Conservation (phyloP, 116 monocot genomes). For the Trichopus zeylanicus region DNA sequence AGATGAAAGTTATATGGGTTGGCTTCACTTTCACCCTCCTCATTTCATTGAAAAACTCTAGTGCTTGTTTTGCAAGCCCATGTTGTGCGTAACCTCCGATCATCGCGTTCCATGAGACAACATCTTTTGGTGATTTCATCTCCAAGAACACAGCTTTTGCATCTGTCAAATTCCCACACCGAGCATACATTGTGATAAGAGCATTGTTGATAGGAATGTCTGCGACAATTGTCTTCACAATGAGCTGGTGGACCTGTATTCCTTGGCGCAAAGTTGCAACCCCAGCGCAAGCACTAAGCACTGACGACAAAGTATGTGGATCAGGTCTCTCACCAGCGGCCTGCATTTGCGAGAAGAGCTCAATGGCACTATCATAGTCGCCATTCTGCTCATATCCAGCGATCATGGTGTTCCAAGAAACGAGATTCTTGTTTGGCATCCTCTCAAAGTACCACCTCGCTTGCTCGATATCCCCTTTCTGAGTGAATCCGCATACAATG, state of each 20-base stretch:
- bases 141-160: conserved; percentile 32
- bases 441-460: conserved; percentile 33
- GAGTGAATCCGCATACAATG: conserved; percentile 46
- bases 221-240: conserved; percentile 24
- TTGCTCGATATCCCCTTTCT: conserved; percentile 25
- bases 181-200: conserved; percentile 58
- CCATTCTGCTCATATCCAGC: conserved; percentile 50
- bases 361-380: conserved; percentile 35
- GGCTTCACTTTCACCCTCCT: conserved; percentile 30
- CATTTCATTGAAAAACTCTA: conserved; percentile 34
- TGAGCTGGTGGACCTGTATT: conserved; percentile 40
- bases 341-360: conserved; percentile 37
- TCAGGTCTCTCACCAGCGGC: conserved; percentile 32
- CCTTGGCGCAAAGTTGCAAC: conserved; percentile 39
- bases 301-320: conserved; percentile 48
- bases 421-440: conserved; percentile 30
- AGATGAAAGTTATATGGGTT: conserved; percentile 51
- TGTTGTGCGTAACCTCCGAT: conserved; percentile 58
- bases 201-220: conserved; percentile 53
- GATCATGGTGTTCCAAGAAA: conserved; percentile 68
- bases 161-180: conserved; percentile 40
- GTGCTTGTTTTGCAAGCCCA: conserved; percentile 36
- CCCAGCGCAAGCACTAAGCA: conserved; percentile 50
- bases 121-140: conserved; percentile 26
- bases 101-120: conserved; percentile 69